phyloP scores from a whole-genome alignment of 2,329 filamentous ascomycete species.

The Huntiella decipiens region DNA sequence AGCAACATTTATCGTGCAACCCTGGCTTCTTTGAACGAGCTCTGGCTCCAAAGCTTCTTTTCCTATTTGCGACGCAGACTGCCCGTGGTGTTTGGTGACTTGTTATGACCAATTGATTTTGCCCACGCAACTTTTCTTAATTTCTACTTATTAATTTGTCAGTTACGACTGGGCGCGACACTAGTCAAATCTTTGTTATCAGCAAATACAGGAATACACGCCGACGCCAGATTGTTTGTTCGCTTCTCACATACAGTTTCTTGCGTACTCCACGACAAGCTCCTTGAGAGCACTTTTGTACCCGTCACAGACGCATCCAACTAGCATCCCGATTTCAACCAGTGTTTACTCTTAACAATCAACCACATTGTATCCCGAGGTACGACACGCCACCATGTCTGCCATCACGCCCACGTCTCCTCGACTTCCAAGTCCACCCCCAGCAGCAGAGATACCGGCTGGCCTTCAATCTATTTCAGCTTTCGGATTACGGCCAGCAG shows the following conservation, averaged over 20 bases:
- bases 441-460: constrained; percentile 85
- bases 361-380: neutral
- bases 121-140: neutral
- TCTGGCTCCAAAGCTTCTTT: neutral
- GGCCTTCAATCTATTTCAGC: constrained; percentile 52
- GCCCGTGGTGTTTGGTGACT: neutral
- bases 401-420: constrained; percentile 57
- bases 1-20: neutral
- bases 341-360: neutral
- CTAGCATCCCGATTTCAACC: neutral
- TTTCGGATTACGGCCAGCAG: constrained; percentile 27
- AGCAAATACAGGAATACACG: neutral
- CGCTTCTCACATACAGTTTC: neutral
- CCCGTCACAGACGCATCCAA: neutral
- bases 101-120: neutral
- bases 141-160: neutral
- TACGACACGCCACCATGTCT: constrained; percentile 22
- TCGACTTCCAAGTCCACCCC: constrained; percentile 83
- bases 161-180: neutral
- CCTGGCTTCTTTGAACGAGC: neutral
- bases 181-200: neutral
- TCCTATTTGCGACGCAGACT: neutral
- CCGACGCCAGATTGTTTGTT: neutral
- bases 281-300: neutral
- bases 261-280: neutral